Percentiles rank a stretch among this genome's conserved stretches.
Conservation (phyloP, 1,139 yeast genomes). For the Hanseniaspora sp. region DNA sequence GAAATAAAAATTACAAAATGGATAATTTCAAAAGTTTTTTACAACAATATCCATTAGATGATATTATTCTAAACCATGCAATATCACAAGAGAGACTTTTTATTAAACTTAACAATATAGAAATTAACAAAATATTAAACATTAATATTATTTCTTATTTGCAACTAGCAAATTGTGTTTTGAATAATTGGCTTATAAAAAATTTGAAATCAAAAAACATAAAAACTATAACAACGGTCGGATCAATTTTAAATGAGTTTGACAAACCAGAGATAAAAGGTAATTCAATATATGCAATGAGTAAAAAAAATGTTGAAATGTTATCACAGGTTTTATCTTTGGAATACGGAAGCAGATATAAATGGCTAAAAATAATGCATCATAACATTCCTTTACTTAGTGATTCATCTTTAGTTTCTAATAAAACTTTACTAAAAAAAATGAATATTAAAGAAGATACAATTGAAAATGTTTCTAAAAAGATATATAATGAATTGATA, state of each 20-base stretch:
- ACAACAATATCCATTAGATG: neutral
- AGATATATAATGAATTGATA: neutral
- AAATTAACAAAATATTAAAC: neutral
- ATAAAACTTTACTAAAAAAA: neutral
- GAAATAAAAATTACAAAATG: neutral
- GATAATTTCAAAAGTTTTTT: neutral
- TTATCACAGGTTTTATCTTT: neutral
- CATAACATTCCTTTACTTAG: constrained; percentile 2
- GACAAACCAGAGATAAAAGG: neutral
- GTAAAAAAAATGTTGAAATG: constrained; percentile 11
- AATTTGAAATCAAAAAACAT: neutral
- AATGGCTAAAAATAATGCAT: constrained; percentile 1
- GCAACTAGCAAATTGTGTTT: neutral
- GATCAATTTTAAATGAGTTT: constrained; percentile 5
- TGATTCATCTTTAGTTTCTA: constrained; percentile 2
- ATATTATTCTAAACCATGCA: constrained; percentile 8
- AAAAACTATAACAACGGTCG: constrained; percentile 2
- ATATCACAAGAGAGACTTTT: constrained; percentile 7
- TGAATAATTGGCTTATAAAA: constrained; percentile 9
- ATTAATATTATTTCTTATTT: constrained; percentile 5
- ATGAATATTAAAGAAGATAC: neutral
- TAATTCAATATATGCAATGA: constrained; percentile 7
- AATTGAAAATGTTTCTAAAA: neutral
- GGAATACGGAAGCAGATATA: neutral
- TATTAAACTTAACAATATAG: neutral